Evolutionary conservation across 805 yeast genomes (phyloP).

Genomic region (Candida mattraensis): DNA sequence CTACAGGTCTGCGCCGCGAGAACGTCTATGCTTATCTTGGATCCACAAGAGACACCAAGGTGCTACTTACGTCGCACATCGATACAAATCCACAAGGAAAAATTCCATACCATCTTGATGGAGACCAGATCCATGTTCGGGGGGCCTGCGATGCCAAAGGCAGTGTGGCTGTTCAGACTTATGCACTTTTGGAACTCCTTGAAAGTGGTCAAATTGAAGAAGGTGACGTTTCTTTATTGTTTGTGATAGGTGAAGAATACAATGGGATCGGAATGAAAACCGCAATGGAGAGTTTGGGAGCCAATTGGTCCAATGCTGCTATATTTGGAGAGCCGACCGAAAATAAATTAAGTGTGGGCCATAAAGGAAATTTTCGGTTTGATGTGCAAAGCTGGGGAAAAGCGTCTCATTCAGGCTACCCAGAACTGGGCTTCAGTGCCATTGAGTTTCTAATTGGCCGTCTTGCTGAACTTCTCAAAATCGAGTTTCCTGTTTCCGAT

Average conservation of each 20-base stretch:
- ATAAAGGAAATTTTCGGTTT: conserved; percentile 51
- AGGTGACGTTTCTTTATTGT: conserved; percentile 54
- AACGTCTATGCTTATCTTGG: conserved; percentile 57
- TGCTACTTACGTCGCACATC: conserved; percentile 40
- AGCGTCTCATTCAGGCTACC: conserved; percentile 62
- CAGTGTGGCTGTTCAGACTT: conserved; percentile 56
- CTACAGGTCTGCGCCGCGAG: conserved; percentile 26
- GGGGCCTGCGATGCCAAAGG: conserved; percentile 66
- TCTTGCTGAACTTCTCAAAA: conserved; percentile 39
- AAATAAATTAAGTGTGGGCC: conserved; percentile 60
- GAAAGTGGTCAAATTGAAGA: conserved; percentile 37
- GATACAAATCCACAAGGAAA: conserved; percentile 48
- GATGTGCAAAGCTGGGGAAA: conserved; percentile 45
- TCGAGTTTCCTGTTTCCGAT: conserved; percentile 45
- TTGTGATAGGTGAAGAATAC: conserved; percentile 65
- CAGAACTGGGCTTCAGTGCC: conserved; percentile 59
- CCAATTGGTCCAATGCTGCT: conserved; percentile 48
- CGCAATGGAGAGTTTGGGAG: conserved; percentile 40
- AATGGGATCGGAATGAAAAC: conserved; percentile 55
- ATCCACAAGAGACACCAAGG: conserved; percentile 41
- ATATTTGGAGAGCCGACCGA: conserved; percentile 73
- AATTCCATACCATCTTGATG: conserved; percentile 23
- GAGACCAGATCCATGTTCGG: conserved; percentile 53
- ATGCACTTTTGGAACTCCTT: conserved; percentile 45
- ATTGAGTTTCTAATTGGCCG: conserved; percentile 48